These are phyloP conservation scores for Yamadazyma oceani DNA, from an alignment of 1,139 yeast genomes.

Conservation along the genomic window DNA sequence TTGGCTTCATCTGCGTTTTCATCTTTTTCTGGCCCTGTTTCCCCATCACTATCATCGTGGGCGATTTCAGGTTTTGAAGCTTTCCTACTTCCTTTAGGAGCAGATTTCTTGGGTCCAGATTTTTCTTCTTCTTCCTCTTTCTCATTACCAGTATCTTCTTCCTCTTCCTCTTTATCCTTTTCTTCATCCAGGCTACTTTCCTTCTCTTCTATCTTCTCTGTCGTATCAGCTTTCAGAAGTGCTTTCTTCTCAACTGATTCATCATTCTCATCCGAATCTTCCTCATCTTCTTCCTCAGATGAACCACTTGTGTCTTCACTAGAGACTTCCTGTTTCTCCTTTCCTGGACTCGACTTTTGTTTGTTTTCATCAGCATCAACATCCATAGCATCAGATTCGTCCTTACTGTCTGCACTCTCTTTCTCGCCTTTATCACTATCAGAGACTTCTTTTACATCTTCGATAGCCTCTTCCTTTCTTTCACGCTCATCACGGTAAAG, in stretches of 20 bases:
- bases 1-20: no score
- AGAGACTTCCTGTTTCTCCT: no score
- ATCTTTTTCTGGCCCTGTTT: no score
- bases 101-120: conserved; percentile 9
- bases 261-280: no score
- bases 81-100: conserved; percentile 7
- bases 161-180: conserved; percentile 6
- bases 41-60: conserved; percentile 6
- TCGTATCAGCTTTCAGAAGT: no score
- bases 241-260: no score
- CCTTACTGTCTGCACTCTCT: no score
- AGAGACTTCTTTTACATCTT: conserved; percentile 1
- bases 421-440: conserved; percentile 5
- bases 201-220: no score
- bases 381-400: not conserved
- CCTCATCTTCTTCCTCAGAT: no score
- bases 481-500: not conserved
- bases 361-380: not conserved
- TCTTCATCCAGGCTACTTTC: no score
- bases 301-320: no score
- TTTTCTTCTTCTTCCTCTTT: conserved; percentile 6
- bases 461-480: not conserved
- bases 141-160: conserved; percentile 5
- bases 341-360: not conserved
- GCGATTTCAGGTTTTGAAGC: conserved; percentile 3